Base-by-base conservation (phyloP, 176 grass and related monocot genomes). In the Eragrostis nindensis region DNA sequence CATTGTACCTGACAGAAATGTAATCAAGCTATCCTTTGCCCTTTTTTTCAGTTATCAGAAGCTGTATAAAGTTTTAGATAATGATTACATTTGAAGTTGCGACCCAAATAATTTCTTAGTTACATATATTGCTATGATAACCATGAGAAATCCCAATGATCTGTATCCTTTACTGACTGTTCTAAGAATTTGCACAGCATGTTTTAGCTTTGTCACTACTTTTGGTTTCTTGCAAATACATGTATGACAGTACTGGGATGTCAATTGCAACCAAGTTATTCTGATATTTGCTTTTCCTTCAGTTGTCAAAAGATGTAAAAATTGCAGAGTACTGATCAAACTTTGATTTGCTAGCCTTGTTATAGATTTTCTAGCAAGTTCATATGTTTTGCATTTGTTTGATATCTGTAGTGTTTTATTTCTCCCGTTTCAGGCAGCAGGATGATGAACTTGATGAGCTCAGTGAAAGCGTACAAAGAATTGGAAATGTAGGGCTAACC, bases 391-490 rank as follows among this genome's bases (percentile, higher is more conserved):
- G 41, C 74, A 74, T 68, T 57, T 11, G 7, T 50, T 68, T 84
- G 32, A 78, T 22, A 77, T 27, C 5, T 45, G 3, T 66, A 71
- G 7, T 49, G 41, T 26, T 79, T 43, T 24, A 9, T n/a, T n/a
- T n/a, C n/a, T n/a, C n/a, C 6, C 5, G 41, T 48, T 89, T 68
- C 65, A 98, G 90, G 82, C 92, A 89, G 88, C 96, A 98, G 82
- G 92, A 98, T 87, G 96, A 95, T n/a, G 96, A 98, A 71, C 90
- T 98, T 60, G 92, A 98, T 69, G 95, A 98, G 75, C 90, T 98
- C 39, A 95, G 92, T 81, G 86, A 73, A 62, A 98, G 90, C 62
- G 86, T 98, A 52, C 73, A 86, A 73, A 94, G 90, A 75, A 98
- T 98, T 76, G 95, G 95, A 47, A 82, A 89, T 62, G 90, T 98